A percentile compares a stretch with the other conserved stretches of the same genome.
phyloP scores from a whole-genome alignment of 805 yeast species.

The Wickerhamiella dianesei region DNA sequence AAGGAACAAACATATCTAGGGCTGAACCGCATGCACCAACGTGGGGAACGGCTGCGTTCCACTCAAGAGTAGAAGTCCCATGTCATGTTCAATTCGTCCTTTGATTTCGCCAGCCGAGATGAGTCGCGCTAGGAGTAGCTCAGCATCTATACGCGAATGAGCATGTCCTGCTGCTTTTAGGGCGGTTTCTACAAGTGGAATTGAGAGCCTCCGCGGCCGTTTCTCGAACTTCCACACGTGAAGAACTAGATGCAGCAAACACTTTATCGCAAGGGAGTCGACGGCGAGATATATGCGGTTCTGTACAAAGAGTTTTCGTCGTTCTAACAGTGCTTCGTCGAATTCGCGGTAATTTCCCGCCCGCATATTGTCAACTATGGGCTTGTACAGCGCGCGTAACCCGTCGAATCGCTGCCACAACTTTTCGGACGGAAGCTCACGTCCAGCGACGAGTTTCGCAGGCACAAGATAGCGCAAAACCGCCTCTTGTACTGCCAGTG shows the following conservation, averaged over 20 bases:
- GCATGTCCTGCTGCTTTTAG: conserved; percentile 4
- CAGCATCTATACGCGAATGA: not conserved
- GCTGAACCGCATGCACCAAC: conserved; percentile 2
- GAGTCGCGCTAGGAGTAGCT: not conserved
- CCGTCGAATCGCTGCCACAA: conserved; percentile 12
- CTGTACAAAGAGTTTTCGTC: conserved; percentile 6
- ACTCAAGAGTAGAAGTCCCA: conserved; percentile 15
- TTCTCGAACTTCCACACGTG: conserved; percentile 11
- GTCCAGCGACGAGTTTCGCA: conserved; percentile 5
- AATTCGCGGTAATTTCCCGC: conserved; percentile 9
- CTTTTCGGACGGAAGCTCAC: conserved; percentile 8
- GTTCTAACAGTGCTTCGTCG: not conserved
- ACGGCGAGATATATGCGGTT: conserved; percentile 13
- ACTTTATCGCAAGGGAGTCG: conserved; percentile 6
- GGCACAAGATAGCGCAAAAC: conserved; percentile 15
- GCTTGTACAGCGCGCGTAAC: conserved; percentile 8
- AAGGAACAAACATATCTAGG: no score
- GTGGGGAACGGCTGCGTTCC: conserved; percentile 16
- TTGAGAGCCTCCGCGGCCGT: conserved; percentile 10
- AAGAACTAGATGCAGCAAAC: conserved; percentile 11
- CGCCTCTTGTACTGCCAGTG: conserved; percentile 6
- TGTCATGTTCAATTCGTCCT: conserved; percentile 15
- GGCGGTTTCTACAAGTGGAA: conserved; percentile 7
- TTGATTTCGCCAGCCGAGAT: not conserved
- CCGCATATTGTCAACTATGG: conserved; percentile 8